Evolutionary conservation across 1,139 yeast species (phyloP), one percentile per base, ranked within the genome.

Genomic region (Geotrichum fermentans): DNA sequence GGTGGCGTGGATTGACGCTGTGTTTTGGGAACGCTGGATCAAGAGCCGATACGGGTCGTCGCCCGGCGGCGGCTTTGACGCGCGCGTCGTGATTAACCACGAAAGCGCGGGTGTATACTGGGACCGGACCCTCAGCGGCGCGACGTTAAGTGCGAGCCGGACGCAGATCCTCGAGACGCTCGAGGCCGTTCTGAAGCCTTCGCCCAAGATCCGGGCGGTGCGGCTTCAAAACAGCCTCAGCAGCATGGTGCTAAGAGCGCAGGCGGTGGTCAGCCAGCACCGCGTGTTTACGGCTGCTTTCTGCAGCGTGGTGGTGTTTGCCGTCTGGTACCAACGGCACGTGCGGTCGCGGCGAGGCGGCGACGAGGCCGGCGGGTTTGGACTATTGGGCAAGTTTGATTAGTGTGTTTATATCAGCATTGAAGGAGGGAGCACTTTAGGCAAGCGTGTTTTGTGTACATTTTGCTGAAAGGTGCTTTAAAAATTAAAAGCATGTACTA

Each of bases 1-100:
- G 17, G 66, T 67, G 49, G 69, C 68, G 3, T 68, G 71, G 71
- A 64, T 68, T 42, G 68, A 68, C 49, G 67, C 67, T 7, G 55
- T 61, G 14, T 64, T 64, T 47, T 66, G 70, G 69, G 65, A 62
- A 45, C 56, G 67, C 34, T 67, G 71, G 70, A 55, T 67, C 45
- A 55, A 58, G 42, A 56, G 56, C 35, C 60, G 66, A n/a, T 67
- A 61, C 43, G 67, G 67, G 18, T 11, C 33, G 2, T 14, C 20
- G 13, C 18, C 17, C 14, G n/a, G 13, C 17, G 40, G 14, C 36
- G 59, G 57, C 33, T 40, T 51, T 6, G 17, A 14, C 34, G 58
- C 61, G n/a, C 55, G 63, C 5, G 60, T 66, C 16, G 55, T 67
- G 41, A 61, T 67, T 42, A 61, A 63, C 43, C 62, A 64, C 47